Evolutionary conservation across 2,329 filamentous ascomycete genomes (phyloP).

Genomic region (Trichothecium sympodiale): DNA sequence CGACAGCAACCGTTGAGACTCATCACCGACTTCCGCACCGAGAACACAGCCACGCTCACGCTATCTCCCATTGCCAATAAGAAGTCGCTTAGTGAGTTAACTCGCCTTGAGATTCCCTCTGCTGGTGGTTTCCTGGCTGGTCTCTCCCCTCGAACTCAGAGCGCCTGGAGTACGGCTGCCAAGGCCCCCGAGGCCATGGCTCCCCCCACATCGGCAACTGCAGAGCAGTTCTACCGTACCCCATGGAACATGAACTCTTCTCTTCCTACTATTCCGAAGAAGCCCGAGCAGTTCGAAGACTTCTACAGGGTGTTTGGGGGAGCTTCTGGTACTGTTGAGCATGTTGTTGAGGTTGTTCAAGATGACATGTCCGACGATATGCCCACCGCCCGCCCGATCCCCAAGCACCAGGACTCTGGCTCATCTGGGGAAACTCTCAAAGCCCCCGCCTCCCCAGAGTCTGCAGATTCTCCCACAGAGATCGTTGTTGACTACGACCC

Average conservation of each 20-base stretch:
- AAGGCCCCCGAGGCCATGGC: slow-evolving; percentile 40
- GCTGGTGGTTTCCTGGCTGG: slow-evolving; percentile 87
- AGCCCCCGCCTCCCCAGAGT: slow-evolving; percentile 25
- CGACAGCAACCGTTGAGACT: slow-evolving; percentile 39
- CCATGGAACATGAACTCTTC: slow-evolving; percentile 54
- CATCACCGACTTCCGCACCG: slow-evolving; percentile 28
- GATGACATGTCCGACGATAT: slow-evolving; percentile 47
- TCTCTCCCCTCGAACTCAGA: slow-evolving; percentile 61
- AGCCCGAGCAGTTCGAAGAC: slow-evolving; percentile 25
- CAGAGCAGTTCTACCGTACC: slow-evolving; percentile 79
- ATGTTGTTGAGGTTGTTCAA: slow-evolving; percentile 49
- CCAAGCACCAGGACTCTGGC: slow-evolving; percentile 18
- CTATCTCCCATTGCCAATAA: slow-evolving; percentile 21
- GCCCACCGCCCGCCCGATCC: slow-evolving; percentile 49
- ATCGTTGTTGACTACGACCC: slow-evolving; percentile 64
- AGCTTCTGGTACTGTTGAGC: slow-evolving; percentile 47
- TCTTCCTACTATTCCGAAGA: slow-evolving; percentile 22
- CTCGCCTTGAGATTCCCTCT: slow-evolving; percentile 77
- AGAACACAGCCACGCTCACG: slow-evolving; percentile 9
- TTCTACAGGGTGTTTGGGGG: slow-evolving; percentile 26
- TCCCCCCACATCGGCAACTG: slow-evolving; percentile 78
- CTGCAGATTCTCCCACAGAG: slow-evolving; percentile 50
- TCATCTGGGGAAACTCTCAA: slow-evolving; percentile 19
- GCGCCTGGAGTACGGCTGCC: slow-evolving; percentile 65
- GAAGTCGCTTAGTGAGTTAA: slow-evolving; percentile 60